Evolutionary conservation across 768 basidiomycete species (phyloP), one percentile per base, ranked within the genome.

Genomic region (Auricularia heimuer): DNA sequence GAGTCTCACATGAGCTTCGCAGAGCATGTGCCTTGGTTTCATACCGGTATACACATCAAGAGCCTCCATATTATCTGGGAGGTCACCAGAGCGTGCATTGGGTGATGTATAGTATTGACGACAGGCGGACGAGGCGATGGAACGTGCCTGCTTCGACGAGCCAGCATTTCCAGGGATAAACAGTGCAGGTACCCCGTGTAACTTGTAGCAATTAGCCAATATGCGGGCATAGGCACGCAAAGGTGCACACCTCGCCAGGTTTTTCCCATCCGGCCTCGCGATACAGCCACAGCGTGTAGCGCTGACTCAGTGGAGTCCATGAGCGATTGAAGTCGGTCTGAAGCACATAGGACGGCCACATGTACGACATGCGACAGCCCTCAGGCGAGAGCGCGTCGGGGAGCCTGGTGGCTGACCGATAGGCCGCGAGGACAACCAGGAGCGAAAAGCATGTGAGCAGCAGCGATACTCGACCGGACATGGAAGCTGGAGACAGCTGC

Each of bases 131-230:
- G 92, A 94, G 3, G 96, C 96, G 69, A 98, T 94, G 12, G 93
- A 95, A 68, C 97, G 86, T 60, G 92, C 90, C 80, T 98, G 97
- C 68, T 85, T 87, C 39, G 90, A 94, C 2, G 92, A 95, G 4
- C 97, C 97, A 29, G 96, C 96, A 73, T 98, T 98, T 7, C 97
- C 97, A 1, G 97, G 97, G 54, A 98, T 89, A 77, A 98, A 99
- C 35, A 99, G 80, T 35, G 96, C 92, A n/a, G 97, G 97, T 18
- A 83, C 72, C 45, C 93, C 92, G 63, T 77, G 63, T 1, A 72
- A 69, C 75, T 75, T 64, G n/a, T 36, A 16, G 39, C 14, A 60
- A n/a, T 51, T 33, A 66, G 67, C 60, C 54, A 62, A 44, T 14
- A 14, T 63, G 18, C 18, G 45, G 54, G 36, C 42, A 33, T 34